phyloP scores from a whole-genome alignment of 2,329 filamentous ascomycete genomes.

The Pestalotiopsis sp. region DNA sequence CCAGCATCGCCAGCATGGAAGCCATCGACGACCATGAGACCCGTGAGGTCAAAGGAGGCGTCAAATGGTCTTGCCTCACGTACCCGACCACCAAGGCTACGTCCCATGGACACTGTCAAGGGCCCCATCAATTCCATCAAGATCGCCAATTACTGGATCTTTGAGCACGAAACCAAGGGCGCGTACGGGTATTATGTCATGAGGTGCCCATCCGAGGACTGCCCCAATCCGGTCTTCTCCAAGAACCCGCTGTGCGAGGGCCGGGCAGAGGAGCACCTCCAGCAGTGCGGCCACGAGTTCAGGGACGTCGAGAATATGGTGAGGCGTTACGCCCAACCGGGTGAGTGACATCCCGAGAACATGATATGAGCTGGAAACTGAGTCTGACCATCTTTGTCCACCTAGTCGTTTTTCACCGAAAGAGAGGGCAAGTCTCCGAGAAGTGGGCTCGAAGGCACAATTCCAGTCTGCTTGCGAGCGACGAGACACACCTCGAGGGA shows the following conservation, averaged over 20 bases:
- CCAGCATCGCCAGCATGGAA: not conserved
- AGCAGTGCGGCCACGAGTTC: constrained; percentile 11
- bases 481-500: constrained; percentile 11
- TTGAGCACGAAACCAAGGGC: constrained; percentile 2
- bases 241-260: constrained; percentile 11
- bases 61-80: not conserved
- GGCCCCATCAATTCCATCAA: constrained; percentile 4
- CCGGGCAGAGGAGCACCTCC: constrained; percentile 11
- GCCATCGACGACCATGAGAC: not conserved
- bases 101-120: not conserved
- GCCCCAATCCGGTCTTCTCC: constrained; percentile 15
- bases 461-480: not conserved
- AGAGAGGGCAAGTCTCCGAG: not conserved
- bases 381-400: not conserved
- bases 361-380: not conserved
- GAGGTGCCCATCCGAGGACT: constrained; percentile 13
- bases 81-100: not conserved
- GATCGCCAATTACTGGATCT: constrained; percentile 17
- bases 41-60: not conserved
- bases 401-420: not conserved
- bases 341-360: not conserved
- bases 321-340: constrained; percentile 14
- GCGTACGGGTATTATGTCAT: constrained; percentile 10
- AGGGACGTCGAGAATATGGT: constrained; percentile 9
- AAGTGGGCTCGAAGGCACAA: constrained; percentile 12